Conservation (phyloP, 768 basidiomycete genomes). For the Astraeus odoratus region DNA sequence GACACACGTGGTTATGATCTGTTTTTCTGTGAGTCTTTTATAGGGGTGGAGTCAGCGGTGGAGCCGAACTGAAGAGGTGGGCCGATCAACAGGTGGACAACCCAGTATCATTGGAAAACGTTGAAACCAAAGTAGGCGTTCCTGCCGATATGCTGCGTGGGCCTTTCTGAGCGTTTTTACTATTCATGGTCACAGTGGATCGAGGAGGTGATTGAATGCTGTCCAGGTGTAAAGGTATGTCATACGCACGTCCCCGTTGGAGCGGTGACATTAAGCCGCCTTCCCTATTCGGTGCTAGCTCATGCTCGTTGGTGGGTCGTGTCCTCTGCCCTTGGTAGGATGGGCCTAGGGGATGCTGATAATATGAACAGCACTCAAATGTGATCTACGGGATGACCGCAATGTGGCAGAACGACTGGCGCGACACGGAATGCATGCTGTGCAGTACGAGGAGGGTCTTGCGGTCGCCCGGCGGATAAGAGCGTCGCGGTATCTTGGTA, state of each 20-base stretch:
- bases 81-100: constrained; percentile 66
- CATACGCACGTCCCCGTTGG: constrained; percentile 2
- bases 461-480: constrained; percentile 85
- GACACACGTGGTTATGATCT: constrained; percentile 93
- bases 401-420: constrained; percentile 65
- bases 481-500: constrained; percentile 88
- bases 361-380: constrained; percentile 70
- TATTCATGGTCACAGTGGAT: constrained; percentile 60
- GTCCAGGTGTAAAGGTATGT: constrained; percentile 88
- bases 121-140: constrained; percentile 76
- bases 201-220: constrained; percentile 86
- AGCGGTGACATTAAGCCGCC: constrained; percentile 4
- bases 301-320: constrained; percentile 75
- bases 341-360: constrained; percentile 11
- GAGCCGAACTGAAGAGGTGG: neutral
- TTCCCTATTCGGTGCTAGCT: constrained; percentile 40
- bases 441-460: constrained; percentile 91
- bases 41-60: neutral
- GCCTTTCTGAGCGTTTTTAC: neutral
- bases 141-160: neutral
- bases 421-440: constrained; percentile 60
- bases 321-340: neutral
- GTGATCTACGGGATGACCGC: constrained; percentile 86
- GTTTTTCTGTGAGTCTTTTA: constrained; percentile 69
- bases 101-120: constrained; percentile 90